Evolutionary conservation across 805 yeast species (phyloP).

Genomic region (Kodamaea restingae): DNA sequence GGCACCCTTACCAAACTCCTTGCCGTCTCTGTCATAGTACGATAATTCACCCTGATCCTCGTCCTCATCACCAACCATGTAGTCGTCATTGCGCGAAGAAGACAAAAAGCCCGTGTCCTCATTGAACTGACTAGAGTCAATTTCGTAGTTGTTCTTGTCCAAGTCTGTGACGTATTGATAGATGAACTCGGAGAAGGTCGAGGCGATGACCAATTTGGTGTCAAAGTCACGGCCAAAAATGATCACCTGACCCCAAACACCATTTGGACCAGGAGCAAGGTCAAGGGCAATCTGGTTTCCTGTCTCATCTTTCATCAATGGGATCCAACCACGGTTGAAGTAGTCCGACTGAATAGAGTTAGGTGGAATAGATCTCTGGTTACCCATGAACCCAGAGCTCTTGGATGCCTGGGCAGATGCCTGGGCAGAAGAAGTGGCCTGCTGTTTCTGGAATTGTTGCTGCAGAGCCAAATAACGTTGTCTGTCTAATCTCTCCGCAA

Average conservation of each 20-base stretch:
- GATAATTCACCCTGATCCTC: constrained; percentile 42
- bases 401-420: constrained; percentile 16
- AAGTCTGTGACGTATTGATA: constrained; percentile 37
- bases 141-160: constrained; percentile 39
- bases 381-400: constrained; percentile 26
- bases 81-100: constrained; percentile 35
- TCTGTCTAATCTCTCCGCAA: constrained; percentile 36
- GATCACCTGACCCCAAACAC: constrained; percentile 87
- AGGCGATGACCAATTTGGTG: constrained; percentile 77
- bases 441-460: constrained; percentile 18
- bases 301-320: constrained; percentile 78
- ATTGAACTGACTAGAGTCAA: constrained; percentile 30
- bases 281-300: constrained; percentile 94
- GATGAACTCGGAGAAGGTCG: constrained; percentile 35
- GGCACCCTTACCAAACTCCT: constrained; percentile 30
- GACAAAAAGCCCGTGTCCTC: constrained; percentile 38
- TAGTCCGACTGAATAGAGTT: constrained; percentile 34
- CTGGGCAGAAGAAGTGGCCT: constrained; percentile 9
- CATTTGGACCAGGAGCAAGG: constrained; percentile 60
- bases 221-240: constrained; percentile 93
- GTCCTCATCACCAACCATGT: constrained; percentile 43
- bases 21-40: constrained; percentile 34
- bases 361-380: constrained; percentile 38
- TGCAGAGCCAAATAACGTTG: constrained; percentile 30
- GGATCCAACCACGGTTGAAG: constrained; percentile 65